Conservation (phyloP, 1,284 basidiomycete species). For the Peniophora sp. region DNA sequence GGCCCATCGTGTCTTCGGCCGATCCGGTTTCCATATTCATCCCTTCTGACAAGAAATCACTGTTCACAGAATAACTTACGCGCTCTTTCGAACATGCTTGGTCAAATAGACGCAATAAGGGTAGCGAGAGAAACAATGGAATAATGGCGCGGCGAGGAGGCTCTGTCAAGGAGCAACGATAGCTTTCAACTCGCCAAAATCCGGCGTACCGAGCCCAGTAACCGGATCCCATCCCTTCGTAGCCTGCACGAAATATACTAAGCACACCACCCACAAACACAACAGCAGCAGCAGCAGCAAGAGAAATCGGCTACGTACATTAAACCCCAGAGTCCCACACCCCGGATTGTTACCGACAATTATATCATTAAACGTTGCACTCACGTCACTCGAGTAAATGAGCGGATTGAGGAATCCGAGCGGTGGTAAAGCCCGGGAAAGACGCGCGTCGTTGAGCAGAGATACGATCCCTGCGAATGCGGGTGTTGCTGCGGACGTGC, state of each 20-base stretch:
- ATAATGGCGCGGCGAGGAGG: no score
- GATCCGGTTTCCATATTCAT: no score
- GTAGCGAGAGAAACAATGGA: no score
- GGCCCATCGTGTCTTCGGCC: no score
- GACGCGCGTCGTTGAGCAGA: slow-evolving; percentile 51
- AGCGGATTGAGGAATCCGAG: slow-evolving; percentile 60
- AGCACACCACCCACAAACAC: neutral
- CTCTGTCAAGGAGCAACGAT: slow-evolving; percentile 9
- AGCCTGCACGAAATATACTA: slow-evolving; percentile 12
- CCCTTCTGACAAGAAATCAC: no score
- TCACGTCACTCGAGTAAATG: slow-evolving; percentile 38
- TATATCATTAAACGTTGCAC: slow-evolving; percentile 53
- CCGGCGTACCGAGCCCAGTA: slow-evolving; percentile 55
- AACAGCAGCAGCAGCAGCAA: no score
- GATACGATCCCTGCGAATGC: slow-evolving; percentile 53
- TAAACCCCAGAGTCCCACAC: slow-evolving; percentile 19
- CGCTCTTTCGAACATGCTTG: no score
- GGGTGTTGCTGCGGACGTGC: slow-evolving; percentile 18
- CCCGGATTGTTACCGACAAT: slow-evolving; percentile 36
- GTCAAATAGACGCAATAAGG: no score
- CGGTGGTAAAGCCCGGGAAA: slow-evolving; percentile 38
- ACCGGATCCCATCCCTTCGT: slow-evolving; percentile 56
- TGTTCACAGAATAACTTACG: no score
- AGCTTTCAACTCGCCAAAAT: slow-evolving; percentile 40
- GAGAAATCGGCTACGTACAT: neutral